Percentiles rank a stretch among this genome's conserved stretches.
These are phyloP conservation scores for Alternaria brassicae DNA, from an alignment of 2,329 filamentous ascomycete genomes.

Conservation along the genomic window DNA sequence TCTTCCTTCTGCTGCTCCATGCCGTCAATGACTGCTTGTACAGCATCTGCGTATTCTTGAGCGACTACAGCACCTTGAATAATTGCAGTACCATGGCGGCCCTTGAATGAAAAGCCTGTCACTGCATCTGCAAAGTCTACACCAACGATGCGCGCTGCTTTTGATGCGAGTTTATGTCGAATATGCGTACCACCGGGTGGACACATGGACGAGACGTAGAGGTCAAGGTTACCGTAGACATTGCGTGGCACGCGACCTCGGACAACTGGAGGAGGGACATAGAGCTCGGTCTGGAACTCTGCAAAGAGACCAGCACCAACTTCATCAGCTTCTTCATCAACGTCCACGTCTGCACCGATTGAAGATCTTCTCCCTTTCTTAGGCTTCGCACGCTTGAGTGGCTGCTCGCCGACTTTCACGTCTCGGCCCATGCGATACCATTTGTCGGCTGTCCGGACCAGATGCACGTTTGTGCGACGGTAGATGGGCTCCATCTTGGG, in stretches of 20 bases:
- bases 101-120: slow-evolving; percentile 87
- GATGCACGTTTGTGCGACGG: slow-evolving; percentile 78
- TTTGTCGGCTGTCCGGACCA: slow-evolving; percentile 79
- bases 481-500: slow-evolving; percentile 78
- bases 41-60: slow-evolving; percentile 72
- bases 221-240: slow-evolving; percentile 67
- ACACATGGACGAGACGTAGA: slow-evolving; percentile 70
- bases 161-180: slow-evolving; percentile 64
- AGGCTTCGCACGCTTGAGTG: slow-evolving; percentile 71
- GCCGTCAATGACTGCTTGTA: slow-evolving; percentile 71
- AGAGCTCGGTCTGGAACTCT: slow-evolving; percentile 70
- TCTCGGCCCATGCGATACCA: slow-evolving; percentile 91
- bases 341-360: slow-evolving; percentile 40
- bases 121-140: slow-evolving; percentile 91
- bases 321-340: slow-evolving; percentile 49
- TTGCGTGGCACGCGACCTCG: slow-evolving; percentile 73
- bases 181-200: slow-evolving; percentile 67
- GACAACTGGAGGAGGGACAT: slow-evolving; percentile 77
- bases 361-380: slow-evolving; percentile 40
- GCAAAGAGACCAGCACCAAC: slow-evolving; percentile 65
- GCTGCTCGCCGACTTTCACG: slow-evolving; percentile 77
- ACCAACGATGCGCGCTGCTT: slow-evolving; percentile 76
- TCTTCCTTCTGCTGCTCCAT: slow-evolving; percentile 71
- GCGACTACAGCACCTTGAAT: slow-evolving; percentile 80
- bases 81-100: slow-evolving; percentile 84